Percentiles rank a stretch among this genome's conserved stretches.
These are phyloP conservation scores for Fraxinus greggii DNA, from an alignment of 305 asterid species.

Conservation along the genomic window DNA sequence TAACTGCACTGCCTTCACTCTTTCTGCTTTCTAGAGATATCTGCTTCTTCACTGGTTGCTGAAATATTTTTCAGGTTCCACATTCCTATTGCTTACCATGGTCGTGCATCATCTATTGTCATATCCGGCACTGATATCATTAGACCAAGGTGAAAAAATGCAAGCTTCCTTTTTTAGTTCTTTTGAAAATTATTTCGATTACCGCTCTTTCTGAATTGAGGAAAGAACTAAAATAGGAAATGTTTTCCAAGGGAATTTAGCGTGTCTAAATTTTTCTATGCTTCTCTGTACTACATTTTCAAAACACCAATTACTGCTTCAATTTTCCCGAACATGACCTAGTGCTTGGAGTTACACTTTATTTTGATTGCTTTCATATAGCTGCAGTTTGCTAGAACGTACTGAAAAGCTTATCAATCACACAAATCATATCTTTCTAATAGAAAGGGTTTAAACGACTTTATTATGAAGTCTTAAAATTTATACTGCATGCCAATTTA, in stretches of 20 bases:
- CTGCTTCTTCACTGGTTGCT: constrained; percentile 18
- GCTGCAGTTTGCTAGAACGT: not conserved
- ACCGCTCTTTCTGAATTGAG: not conserved
- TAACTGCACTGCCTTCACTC: not conserved
- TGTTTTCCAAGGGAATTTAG: not conserved
- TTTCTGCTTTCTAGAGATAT: not conserved
- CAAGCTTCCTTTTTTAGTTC: constrained; percentile 13
- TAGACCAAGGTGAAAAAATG: constrained; percentile 72
- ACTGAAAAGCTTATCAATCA: not conserved
- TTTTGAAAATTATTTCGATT: not conserved
- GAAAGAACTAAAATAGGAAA: not conserved
- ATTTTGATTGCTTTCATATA: constrained; percentile 15
- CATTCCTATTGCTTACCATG: constrained; percentile 97
- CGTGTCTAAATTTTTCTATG: not conserved
- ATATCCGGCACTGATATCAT: constrained; percentile 81
- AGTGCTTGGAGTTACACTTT: not conserved
- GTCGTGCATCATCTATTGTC: constrained; percentile 94
- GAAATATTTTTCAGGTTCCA: constrained; percentile 64
- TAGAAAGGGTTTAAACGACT: not conserved
- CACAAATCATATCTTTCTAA: not conserved
- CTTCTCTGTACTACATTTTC: not conserved
- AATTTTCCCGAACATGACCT: not conserved
- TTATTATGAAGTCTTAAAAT: not conserved
- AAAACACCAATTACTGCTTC: not conserved
- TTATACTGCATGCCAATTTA: not conserved